Conservation (phyloP, 352 stramenopile species). For the Phytophthora aleatoria region DNA sequence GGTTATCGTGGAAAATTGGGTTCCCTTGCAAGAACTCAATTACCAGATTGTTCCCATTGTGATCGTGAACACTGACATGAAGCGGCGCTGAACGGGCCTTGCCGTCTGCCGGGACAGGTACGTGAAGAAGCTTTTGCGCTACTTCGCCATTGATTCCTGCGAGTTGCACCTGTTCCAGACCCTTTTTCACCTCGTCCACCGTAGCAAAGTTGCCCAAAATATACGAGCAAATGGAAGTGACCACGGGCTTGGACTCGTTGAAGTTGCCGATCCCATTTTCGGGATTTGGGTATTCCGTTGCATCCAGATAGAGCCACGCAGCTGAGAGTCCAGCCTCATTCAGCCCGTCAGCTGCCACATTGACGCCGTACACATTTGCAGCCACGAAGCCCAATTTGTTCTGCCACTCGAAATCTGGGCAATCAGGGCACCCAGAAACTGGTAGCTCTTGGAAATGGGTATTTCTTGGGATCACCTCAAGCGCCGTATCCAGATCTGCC, state of each 20-base stretch:
- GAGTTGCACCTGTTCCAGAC: slow-evolving; percentile 57
- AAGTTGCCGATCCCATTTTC: slow-evolving; percentile 25
- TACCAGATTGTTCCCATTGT: slow-evolving; percentile 62
- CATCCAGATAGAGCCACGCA: slow-evolving; percentile 52
- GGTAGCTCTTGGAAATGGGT: slow-evolving; percentile 56
- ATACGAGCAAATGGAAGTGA: slow-evolving; percentile 73
- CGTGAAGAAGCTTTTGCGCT: slow-evolving; percentile 23
- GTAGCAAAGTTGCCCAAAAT: slow-evolving; percentile 73
- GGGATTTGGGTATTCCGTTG: slow-evolving; percentile 53
- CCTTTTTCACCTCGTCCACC: slow-evolving; percentile 59
- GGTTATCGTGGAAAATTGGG: slow-evolving; percentile 63
- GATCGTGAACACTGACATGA: slow-evolving; percentile 71
- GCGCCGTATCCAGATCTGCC: slow-evolving; percentile 43
- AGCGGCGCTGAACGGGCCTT: slow-evolving; percentile 45
- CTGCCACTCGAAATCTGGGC: slow-evolving; percentile 49
- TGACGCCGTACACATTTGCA: slow-evolving; percentile 60
- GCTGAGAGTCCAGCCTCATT: slow-evolving; percentile 61
- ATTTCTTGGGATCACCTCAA: slow-evolving; percentile 56
- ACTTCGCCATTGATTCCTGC: slow-evolving; percentile 54
- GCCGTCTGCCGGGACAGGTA: slow-evolving; percentile 20
- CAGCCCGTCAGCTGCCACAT: slow-evolving; percentile 55
- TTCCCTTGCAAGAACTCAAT: slow-evolving; percentile 72
- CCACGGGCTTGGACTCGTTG: slow-evolving; percentile 45
- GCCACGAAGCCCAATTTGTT: slow-evolving; percentile 53
- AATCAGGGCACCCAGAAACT: slow-evolving; percentile 40